phyloP scores from a whole-genome alignment of 495 filamentous ascomycete species.

The Ascodesmis nigricans region DNA sequence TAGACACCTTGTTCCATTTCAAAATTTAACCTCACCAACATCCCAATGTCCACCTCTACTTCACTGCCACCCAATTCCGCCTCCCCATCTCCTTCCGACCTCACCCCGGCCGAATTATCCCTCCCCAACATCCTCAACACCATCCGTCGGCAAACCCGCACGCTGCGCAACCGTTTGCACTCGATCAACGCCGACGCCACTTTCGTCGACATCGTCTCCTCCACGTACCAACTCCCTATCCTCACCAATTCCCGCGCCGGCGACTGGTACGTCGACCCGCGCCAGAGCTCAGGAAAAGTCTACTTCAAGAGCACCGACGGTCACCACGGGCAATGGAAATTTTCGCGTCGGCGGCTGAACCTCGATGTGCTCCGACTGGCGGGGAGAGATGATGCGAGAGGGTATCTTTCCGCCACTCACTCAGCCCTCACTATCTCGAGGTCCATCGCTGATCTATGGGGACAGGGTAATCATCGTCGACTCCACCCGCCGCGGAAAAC shows the following conservation, averaged over 20 bases:
- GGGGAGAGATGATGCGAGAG: constrained; percentile 40
- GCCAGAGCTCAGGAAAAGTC: constrained; percentile 40
- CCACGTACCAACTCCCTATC: constrained; percentile 41
- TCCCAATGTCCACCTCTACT: too few species aligned
- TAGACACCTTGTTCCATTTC: too few species aligned
- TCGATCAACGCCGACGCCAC: constrained; percentile 46
- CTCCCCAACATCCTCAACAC: constrained; percentile 7
- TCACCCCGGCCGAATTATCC: too few species aligned
- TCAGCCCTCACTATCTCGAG: not conserved
- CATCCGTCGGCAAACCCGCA: constrained; percentile 36
- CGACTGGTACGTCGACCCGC: constrained; percentile 74
- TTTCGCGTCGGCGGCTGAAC: constrained; percentile 67
- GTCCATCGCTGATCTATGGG: not conserved
- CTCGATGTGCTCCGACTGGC: constrained; percentile 47
- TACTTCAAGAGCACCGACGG: constrained; percentile 99
- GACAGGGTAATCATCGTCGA: constrained; percentile 74
- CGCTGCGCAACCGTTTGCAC: constrained; percentile 52
- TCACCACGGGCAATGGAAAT: constrained; percentile 71
- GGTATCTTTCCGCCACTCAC: constrained; percentile 5
- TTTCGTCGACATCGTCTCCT: constrained; percentile 38
- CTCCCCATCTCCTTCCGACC: too few species aligned
- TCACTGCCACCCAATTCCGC: too few species aligned
- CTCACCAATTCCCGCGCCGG: constrained; percentile 86
- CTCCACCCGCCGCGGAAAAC: constrained; percentile 78
- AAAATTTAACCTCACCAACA: too few species aligned